Conservation (phyloP, 768 basidiomycete species). For the Baorangia bicolor region DNA sequence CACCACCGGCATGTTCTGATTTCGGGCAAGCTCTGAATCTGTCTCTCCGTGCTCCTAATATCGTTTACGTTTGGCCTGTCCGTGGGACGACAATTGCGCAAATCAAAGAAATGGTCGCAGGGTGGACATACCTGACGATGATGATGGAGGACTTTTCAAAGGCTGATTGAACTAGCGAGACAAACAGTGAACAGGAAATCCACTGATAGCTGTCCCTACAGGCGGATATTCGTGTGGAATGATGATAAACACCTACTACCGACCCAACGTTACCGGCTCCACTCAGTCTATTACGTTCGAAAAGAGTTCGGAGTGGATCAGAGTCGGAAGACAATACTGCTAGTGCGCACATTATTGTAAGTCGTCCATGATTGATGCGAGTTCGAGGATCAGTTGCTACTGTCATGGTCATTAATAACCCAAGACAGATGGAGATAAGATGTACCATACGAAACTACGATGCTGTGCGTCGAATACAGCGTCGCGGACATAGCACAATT, state of each 20-base stretch:
- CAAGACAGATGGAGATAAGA: not conserved
- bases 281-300: conserved; percentile 41
- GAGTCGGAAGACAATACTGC: conserved; percentile 49
- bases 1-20: conserved; percentile 69
- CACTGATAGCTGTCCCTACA: conserved; percentile 67
- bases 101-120: not conserved
- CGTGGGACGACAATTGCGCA: not conserved
- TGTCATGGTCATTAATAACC: not conserved
- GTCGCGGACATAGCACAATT: not conserved
- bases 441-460: conserved; percentile 5
- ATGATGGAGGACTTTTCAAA: conserved; percentile 56
- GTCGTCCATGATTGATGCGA: conserved; percentile 68
- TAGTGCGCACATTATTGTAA: conserved; percentile 83
- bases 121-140: conserved; percentile 43
- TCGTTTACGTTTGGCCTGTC: conserved; percentile 31
- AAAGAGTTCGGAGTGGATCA: not conserved
- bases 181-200: conserved; percentile 76
- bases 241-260: conserved; percentile 55
- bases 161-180: conserved; percentile 69
- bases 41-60: conserved; percentile 30
- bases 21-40: conserved; percentile 30
- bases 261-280: conserved; percentile 66
- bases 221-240: not conserved
- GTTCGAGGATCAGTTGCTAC: conserved; percentile 39
- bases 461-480: not conserved